Base-by-base conservation (phyloP, 2,329 filamentous ascomycete species). In the Aspergillus neoniger region DNA sequence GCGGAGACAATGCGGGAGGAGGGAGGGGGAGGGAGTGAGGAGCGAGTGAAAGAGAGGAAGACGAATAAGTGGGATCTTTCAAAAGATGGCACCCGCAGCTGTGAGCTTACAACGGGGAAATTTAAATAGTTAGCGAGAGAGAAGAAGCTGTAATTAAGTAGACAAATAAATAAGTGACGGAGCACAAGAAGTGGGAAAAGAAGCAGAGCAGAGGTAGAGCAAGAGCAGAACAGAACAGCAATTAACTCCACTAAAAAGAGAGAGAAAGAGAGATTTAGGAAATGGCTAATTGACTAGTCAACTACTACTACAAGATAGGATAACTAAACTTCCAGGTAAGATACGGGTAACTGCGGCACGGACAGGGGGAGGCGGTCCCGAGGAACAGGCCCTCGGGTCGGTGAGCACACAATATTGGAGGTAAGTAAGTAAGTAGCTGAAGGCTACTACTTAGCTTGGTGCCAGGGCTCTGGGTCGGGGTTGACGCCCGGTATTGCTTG, bases 371-470 rank as follows among this genome's bases (percentile, higher is more conserved):
- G 32, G 23, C 43, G 43, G 63, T 49, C 65, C 66, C 66, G 56
- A 50, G 52, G 55, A 54, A 60, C 59, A 67, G 66, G 62, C 58
- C 47, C 57, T 58, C 51, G 66, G 63, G 61, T 65, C 57, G 62
- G 60, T 64, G 58, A 36, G 32, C 32, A 36, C 32, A 36, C 12
- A 14, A 14, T 14, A 36, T 36, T 36, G 10, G 14, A 36, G 12
- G 32, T 14, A 36, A 36, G 30, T 36, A 10, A 3, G 7, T 30
- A 32, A 32, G 10, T 36, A 36, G 32, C 12, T 36, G 28, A 30
- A 36, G 32, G 12, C 32, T 28, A 23, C 23, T 28, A 28, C 25
- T 36, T 36, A 30, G 32, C 12, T 14, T 36, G 39, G 17, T 17
- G 25, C 53, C 53, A 41, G 19, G 38, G 39, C 53, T 30, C 19